phyloP scores from a whole-genome alignment of 2,329 filamentous ascomycete genomes.

The Endothia cerciana region DNA sequence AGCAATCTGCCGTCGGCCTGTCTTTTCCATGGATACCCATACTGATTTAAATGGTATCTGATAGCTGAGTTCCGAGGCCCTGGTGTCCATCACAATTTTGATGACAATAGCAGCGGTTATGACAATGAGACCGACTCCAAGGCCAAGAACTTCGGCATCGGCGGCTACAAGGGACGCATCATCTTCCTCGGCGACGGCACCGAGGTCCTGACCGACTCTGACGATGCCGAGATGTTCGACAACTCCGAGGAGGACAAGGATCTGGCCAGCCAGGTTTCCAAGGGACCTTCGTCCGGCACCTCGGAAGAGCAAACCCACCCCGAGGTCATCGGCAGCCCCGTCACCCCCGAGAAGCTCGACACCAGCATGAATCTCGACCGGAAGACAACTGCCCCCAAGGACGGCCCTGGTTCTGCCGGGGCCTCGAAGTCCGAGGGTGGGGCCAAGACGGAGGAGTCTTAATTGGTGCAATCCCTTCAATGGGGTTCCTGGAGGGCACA shows the following conservation, averaged over 20 bases:
- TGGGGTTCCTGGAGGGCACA: background rate
- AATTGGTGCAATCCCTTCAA: background rate
- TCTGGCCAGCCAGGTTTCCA: conserved; percentile 80
- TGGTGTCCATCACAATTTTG: conserved; percentile 79
- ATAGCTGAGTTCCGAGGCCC: conserved; percentile 84
- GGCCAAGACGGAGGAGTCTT: conserved; percentile 24
- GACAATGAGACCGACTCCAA: conserved; percentile 69
- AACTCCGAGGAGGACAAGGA: conserved; percentile 84
- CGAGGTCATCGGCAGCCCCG: conserved; percentile 28
- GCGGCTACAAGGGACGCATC: conserved; percentile 80
- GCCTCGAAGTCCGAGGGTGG: conserved; percentile 9
- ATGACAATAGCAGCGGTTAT: conserved; percentile 78
- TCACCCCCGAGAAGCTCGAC: conserved; percentile 30
- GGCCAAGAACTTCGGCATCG: conserved; percentile 63
- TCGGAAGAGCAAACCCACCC: conserved; percentile 33
- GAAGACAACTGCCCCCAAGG: conserved; percentile 17
- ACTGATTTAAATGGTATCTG: conserved; percentile 34
- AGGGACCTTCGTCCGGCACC: conserved; percentile 48
- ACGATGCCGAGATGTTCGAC: conserved; percentile 94
- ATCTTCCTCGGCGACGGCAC: conserved; percentile 96
- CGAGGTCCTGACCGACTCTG: conserved; percentile 85
- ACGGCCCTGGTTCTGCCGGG: conserved; percentile 1
- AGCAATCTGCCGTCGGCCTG: background rate
- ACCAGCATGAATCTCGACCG: conserved; percentile 23
- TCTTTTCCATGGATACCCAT: background rate